Evolutionary conservation across 2,329 filamentous ascomycete genomes (phyloP), one percentile per base, ranked within the genome.

Genomic region (Coniella lustricola): DNA sequence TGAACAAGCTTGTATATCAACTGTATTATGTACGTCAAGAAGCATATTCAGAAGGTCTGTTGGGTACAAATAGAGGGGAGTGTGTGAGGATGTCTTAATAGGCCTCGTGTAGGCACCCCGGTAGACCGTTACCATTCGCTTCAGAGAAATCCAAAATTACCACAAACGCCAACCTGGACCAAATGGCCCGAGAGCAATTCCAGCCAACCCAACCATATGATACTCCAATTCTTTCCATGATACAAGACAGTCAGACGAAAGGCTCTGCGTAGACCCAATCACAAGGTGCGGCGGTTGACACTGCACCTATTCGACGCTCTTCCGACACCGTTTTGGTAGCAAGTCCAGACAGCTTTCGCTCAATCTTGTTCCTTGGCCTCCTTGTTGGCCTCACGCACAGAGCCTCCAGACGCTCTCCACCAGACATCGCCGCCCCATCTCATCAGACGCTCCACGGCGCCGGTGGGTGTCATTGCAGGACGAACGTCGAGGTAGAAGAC

Each of bases 401-500:
- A 78, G 12, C 82, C 87, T 0, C 90, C 90, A 46, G 81, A 87
- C 0, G 90, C 90, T 57, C 79, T 82, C 82, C 88, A 95, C 93
- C 93, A 98, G 8, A 95, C 78, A 67, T 97, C 91, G 9, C 87
- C 90, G 44, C 90, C 85, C 88, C 90, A 97, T 60, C 90, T 75
- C 63, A 96, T 81, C 52, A 90, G 68, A 44, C 93, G 78, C 72
- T 97, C 93, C 3, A 83, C 80, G 0, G 89, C 86, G 21, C 84
- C 84, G 1, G 79, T 84, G 3, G 90, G 90, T 0, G 87, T 88
- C 36, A 95, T 70, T 3, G 93, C 93, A 2, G 93, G 93, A 54
- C 93, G 79, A 17, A 98, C 93, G 62, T 98, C 93, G 47, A 98
- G 79, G 65, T 84, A 96, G 71, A 98, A 98, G 7, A 97, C 90